Conservation (phyloP, 805 yeast species). For the Saccharomycopsis capsularis region DNA sequence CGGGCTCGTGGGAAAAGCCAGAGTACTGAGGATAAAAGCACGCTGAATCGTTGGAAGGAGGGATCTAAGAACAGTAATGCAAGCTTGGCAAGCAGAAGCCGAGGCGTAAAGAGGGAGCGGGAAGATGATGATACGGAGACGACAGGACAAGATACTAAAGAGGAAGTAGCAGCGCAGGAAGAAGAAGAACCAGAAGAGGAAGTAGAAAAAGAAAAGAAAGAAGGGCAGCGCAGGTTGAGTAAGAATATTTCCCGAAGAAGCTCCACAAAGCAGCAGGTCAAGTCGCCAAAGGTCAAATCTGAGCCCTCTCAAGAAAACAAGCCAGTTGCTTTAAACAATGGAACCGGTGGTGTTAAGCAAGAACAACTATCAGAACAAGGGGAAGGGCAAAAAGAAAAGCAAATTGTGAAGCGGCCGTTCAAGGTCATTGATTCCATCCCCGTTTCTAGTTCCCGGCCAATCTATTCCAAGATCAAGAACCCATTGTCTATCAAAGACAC, state of each 20-base stretch:
- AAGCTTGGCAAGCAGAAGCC: too few relatives aligned
- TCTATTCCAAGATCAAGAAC: slow-evolving; percentile 51
- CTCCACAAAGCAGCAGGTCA: too few relatives aligned
- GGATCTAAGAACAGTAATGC: too few relatives aligned
- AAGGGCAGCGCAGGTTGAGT: too few relatives aligned
- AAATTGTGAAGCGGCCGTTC: slow-evolving; percentile 10
- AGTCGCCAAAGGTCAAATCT: too few relatives aligned
- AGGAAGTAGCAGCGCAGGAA: background rate
- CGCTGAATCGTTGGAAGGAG: too few relatives aligned
- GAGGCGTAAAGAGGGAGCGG: background rate
- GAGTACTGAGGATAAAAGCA: too few relatives aligned
- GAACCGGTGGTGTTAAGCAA: background rate
- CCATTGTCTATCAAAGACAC: slow-evolving; percentile 69
- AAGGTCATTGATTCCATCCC: slow-evolving; percentile 40
- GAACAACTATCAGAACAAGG: background rate
- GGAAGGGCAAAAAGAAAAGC: background rate
- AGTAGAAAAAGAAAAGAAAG: too few relatives aligned
- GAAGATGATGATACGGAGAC: background rate
- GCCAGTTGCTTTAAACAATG: too few relatives aligned
- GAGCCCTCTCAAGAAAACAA: too few relatives aligned
- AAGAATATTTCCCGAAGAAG: too few relatives aligned
- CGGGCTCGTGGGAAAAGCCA: too few relatives aligned
- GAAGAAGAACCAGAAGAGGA: background rate
- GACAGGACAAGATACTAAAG: background rate
- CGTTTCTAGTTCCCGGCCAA: slow-evolving; percentile 56